A percentile compares a stretch with the other conserved stretches of the same genome.
Evolutionary conservation across 2,329 filamentous ascomycete genomes (phyloP).

Genomic region (Davidsoniella eucalypti): DNA sequence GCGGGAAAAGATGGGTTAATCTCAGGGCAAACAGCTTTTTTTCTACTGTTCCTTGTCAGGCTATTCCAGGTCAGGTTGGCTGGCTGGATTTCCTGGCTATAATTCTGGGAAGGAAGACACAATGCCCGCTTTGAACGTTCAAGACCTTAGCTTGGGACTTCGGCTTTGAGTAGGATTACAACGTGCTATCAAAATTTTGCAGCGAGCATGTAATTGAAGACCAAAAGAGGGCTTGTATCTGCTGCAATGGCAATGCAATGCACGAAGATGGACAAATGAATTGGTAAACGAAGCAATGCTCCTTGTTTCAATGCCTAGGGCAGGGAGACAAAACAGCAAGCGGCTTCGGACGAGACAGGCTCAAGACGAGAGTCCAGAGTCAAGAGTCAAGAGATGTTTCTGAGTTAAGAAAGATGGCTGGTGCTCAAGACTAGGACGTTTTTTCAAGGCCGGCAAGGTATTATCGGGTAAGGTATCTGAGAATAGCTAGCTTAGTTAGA

Average conservation of each 20-base stretch:
- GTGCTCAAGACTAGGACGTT: too few species aligned
- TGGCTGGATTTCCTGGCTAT: neutral
- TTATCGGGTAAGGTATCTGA: too few species aligned
- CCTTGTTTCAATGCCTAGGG: neutral
- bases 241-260: neutral
- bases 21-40: neutral
- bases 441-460: neutral
- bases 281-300: too few species aligned
- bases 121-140: neutral
- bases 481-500: neutral
- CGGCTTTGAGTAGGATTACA: too few species aligned
- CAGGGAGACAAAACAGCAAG: neutral
- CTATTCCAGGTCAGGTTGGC: neutral
- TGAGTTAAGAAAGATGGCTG: neutral
- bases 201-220: too few species aligned
- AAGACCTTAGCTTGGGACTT: neutral
- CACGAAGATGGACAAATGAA: neutral
- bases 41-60: neutral
- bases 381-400: neutral
- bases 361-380: neutral
- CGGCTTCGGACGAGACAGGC: neutral
- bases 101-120: neutral
- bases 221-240: too few species aligned
- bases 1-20: neutral
- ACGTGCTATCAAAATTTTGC: too few species aligned